Evolutionary conservation across 768 basidiomycete species (phyloP).

Genomic region (Gautieria morchelliformis): DNA sequence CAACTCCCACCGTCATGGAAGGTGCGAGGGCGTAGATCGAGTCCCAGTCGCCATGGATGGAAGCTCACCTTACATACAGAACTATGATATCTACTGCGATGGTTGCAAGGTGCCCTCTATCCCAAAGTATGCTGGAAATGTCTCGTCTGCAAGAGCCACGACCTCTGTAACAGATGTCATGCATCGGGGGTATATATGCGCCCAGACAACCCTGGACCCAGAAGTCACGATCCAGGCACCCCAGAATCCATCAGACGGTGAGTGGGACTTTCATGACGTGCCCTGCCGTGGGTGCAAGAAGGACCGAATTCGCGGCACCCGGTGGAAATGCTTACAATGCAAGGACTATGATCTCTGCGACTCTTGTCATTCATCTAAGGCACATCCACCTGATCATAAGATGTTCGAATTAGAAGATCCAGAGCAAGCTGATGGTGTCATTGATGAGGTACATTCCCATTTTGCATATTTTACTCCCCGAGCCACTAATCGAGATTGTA

Average conservation of each 20-base stretch:
- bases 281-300: slow-evolving; percentile 1
- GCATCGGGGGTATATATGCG: neutral
- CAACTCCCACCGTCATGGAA: neutral
- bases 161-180: slow-evolving; percentile 8
- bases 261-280: neutral
- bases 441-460: neutral
- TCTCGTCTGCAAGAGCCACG: slow-evolving; percentile 5
- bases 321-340: slow-evolving; percentile 1
- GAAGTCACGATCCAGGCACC: slow-evolving; percentile 8
- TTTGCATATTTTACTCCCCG: no score
- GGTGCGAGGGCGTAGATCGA: neutral
- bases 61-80: no score
- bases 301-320: neutral
- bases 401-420: slow-evolving; percentile 4
- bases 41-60: neutral
- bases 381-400: neutral
- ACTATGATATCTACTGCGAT: neutral
- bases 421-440: neutral
- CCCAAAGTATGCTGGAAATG: slow-evolving; percentile 7
- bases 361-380: neutral
- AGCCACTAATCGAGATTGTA: neutral
- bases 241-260: no score
- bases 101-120: neutral
- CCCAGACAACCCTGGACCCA: neutral
- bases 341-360: slow-evolving; percentile 7